Evolutionary conservation across 2,329 filamentous ascomycete genomes (phyloP).

Genomic region (Leptosphaerulina australis): DNA sequence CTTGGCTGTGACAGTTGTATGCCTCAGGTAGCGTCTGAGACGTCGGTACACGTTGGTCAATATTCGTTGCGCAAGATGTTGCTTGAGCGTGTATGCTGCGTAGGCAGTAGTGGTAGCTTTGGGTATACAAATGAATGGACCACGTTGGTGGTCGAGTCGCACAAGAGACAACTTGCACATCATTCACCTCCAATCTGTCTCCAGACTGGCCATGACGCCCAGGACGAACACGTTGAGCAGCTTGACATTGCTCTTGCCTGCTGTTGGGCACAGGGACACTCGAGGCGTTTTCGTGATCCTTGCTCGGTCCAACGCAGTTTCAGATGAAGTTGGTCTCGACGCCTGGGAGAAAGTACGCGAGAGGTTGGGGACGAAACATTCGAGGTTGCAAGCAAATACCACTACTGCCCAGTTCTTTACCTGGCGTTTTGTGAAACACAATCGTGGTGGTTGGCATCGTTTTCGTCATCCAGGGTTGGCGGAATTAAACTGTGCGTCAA

Average conservation of each 20-base stretch:
- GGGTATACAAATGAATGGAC: not conserved
- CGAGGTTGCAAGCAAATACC: slow-evolving; percentile 10
- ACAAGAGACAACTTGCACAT: not conserved
- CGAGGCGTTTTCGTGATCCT: not conserved
- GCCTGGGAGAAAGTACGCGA: slow-evolving; percentile 11
- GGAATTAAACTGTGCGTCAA: slow-evolving; percentile 8
- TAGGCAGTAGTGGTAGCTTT: not conserved
- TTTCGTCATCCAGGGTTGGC: slow-evolving; percentile 4
- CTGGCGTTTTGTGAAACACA: slow-evolving; percentile 8
- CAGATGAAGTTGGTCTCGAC: slow-evolving; percentile 5
- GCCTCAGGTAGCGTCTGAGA: slow-evolving; percentile 7
- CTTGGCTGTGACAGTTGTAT: slow-evolving; percentile 16
- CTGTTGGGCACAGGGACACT: not conserved
- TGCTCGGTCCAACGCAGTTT: slow-evolving; percentile 12
- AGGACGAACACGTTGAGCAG: not conserved
- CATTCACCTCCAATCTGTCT: not conserved
- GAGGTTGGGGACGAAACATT: slow-evolving; percentile 19
- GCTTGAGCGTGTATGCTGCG: slow-evolving; percentile 1
- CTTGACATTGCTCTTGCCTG: not conserved
- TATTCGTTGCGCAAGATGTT: slow-evolving; percentile 4
- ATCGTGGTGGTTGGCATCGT: slow-evolving; percentile 6
- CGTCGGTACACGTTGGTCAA: not conserved
- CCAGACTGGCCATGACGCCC: not conserved
- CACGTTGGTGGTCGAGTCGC: not conserved
- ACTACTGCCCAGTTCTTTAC: not conserved